phyloP scores from a whole-genome alignment of 805 yeast genomes.

The Hanseniaspora clermontiae region DNA sequence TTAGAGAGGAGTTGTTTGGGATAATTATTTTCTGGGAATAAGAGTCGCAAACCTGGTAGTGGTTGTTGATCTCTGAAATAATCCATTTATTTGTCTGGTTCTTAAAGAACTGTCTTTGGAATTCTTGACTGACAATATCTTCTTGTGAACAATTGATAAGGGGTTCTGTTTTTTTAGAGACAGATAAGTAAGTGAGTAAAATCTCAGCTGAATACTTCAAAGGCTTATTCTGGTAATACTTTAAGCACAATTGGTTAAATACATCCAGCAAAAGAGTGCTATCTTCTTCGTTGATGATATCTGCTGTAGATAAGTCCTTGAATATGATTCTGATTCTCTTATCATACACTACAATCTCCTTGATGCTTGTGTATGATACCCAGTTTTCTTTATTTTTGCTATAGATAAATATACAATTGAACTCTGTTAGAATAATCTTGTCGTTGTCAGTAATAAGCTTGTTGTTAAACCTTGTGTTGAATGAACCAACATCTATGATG shows the following conservation, averaged over 20 bases:
- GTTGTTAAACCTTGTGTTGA: background rate
- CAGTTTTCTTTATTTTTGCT: background rate
- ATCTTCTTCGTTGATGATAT: background rate
- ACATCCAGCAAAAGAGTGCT: background rate
- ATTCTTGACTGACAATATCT: background rate
- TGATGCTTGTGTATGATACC: slow-evolving; percentile 3
- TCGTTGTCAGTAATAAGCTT: background rate
- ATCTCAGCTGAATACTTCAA: background rate
- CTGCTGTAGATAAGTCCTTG: background rate
- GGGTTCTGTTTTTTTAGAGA: background rate
- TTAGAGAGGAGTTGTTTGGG: slow-evolving; percentile 60
- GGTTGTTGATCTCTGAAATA: slow-evolving; percentile 46
- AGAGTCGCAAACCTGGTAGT: slow-evolving; percentile 56
- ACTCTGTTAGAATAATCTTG: background rate
- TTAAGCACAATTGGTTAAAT: background rate
- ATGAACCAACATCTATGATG: background rate
- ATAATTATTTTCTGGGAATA: slow-evolving; percentile 61
- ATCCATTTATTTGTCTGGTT: slow-evolving; percentile 44
- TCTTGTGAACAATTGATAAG: background rate
- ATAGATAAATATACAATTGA: background rate
- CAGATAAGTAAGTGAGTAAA: background rate
- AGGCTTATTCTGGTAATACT: background rate
- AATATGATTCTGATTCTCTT: background rate
- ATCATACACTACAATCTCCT: background rate
- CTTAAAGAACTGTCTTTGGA: background rate